phyloP scores from a whole-genome alignment of 2,329 filamentous ascomycete species.

The Epichloe sylvatica region DNA sequence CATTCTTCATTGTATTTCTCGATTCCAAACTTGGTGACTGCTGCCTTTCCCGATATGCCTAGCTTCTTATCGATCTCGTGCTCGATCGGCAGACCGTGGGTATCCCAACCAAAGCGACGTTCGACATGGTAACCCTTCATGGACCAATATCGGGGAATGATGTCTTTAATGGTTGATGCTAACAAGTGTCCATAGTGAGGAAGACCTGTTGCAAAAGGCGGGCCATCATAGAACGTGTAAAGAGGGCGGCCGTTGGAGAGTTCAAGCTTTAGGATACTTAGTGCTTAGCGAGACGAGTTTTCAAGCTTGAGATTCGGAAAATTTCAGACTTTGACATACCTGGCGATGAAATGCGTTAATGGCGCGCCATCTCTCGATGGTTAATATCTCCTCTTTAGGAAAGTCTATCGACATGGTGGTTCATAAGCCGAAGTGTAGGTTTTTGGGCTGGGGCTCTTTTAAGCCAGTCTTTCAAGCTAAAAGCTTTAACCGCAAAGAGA shows the following conservation, averaged over 20 bases:
- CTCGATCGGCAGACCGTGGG: conserved; percentile 87
- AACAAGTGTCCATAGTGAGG: conserved; percentile 61
- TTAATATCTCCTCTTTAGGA: conserved; percentile 74
- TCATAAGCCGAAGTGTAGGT: not conserved
- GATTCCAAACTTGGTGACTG: conserved; percentile 74
- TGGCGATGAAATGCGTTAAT: conserved; percentile 84
- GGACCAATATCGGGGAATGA: conserved; percentile 91
- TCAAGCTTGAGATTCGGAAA: not conserved
- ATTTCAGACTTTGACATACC: conserved; percentile 27
- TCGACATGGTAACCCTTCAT: conserved; percentile 94
- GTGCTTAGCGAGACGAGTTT: not conserved
- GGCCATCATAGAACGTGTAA: conserved; percentile 92
- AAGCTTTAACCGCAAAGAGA: not conserved
- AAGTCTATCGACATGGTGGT: conserved; percentile 78
- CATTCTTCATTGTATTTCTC: conserved; percentile 87
- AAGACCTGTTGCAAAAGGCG: conserved; percentile 60
- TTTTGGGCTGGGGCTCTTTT: not conserved
- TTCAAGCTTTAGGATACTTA: conserved; percentile 38
- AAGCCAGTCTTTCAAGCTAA: not conserved
- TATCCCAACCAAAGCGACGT: conserved; percentile 87
- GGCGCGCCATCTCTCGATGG: conserved; percentile 77
- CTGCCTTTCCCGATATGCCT: conserved; percentile 74
- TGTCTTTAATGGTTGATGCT: conserved; percentile 92
- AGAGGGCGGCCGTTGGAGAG: conserved; percentile 68
- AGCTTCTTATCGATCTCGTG: conserved; percentile 96